These are phyloP conservation scores for Ceratocystis alfenasii DNA, from an alignment of 2,329 filamentous ascomycete genomes.

Conservation along the genomic window DNA sequence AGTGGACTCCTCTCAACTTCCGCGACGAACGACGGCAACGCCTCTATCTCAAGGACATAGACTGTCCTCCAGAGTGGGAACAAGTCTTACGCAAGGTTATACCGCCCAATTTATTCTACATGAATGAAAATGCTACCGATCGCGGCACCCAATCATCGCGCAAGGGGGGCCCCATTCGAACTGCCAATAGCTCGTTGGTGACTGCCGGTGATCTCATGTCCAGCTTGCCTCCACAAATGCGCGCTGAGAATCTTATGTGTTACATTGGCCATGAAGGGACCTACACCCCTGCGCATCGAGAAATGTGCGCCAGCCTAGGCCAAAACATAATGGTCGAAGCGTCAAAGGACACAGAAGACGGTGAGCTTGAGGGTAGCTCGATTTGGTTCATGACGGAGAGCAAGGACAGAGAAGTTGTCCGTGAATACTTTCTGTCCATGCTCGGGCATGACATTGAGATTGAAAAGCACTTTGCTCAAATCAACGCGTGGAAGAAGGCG, in stretches of 20 bases:
- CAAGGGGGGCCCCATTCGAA: not conserved
- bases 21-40: constrained; percentile 70
- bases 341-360: constrained; percentile 53
- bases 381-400: constrained; percentile 99
- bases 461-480: constrained; percentile 90
- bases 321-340: constrained; percentile 98
- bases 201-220: constrained; percentile 90
- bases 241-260: constrained; percentile 94
- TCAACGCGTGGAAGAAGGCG: constrained; percentile 90
- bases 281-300: constrained; percentile 85
- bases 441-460: constrained; percentile 94
- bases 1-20: constrained; percentile 65
- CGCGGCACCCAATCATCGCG: constrained; percentile 25
- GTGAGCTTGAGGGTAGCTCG: constrained; percentile 74
- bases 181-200: constrained; percentile 39
- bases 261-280: constrained; percentile 97
- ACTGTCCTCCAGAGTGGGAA: constrained; percentile 81
- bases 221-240: constrained; percentile 72
- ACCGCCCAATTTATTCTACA: constrained; percentile 73
- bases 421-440: constrained; percentile 86
- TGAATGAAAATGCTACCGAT: constrained; percentile 63
- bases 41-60: constrained; percentile 93
- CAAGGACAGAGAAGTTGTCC: constrained; percentile 78
- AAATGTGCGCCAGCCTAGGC: constrained; percentile 93
- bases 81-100: constrained; percentile 66